A percentile compares a stretch with the other conserved stretches of the same genome.
Evolutionary conservation across 805 yeast genomes (phyloP).

Genomic region (Clavispora vitiphila): DNA sequence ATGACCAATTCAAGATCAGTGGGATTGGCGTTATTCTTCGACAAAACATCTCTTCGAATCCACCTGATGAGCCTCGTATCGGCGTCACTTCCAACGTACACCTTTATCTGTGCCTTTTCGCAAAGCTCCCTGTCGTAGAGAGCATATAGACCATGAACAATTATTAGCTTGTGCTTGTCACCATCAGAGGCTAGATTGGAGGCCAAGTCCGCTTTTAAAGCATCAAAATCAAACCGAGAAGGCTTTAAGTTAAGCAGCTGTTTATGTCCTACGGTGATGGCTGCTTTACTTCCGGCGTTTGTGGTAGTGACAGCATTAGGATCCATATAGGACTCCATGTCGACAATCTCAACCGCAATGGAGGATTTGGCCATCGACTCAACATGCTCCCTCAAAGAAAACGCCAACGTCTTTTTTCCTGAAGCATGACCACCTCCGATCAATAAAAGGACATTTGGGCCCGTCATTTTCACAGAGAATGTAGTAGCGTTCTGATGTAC

Average conservation of each 20-base stretch:
- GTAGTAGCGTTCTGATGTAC: neutral
- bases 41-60: conserved; percentile 46
- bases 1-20: conserved; percentile 32
- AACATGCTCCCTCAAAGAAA: conserved; percentile 28
- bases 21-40: conserved; percentile 3
- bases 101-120: conserved; percentile 54
- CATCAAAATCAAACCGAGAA: conserved; percentile 36
- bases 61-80: conserved; percentile 81
- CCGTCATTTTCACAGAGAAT: neutral
- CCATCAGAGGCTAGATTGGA: neutral
- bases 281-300: conserved; percentile 19
- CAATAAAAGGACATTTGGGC: conserved; percentile 29
- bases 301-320: conserved; percentile 11
- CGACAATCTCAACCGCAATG: conserved; percentile 28
- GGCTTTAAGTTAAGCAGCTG: conserved; percentile 29
- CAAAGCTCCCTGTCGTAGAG: conserved; percentile 58
- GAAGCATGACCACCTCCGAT: conserved; percentile 63
- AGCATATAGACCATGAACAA: conserved; percentile 79
- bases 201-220: conserved; percentile 16
- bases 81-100: conserved; percentile 79
- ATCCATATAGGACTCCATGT: conserved; percentile 40
- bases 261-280: conserved; percentile 23
- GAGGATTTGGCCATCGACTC: conserved; percentile 7
- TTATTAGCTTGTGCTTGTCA: conserved; percentile 23
- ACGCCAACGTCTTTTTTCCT: conserved; percentile 43